A percentile compares a stretch with the other conserved stretches of the same genome.
Evolutionary conservation across 225 moss, liverwort and hornwort species (phyloP).

Genomic region (Ulota crispa): DNA sequence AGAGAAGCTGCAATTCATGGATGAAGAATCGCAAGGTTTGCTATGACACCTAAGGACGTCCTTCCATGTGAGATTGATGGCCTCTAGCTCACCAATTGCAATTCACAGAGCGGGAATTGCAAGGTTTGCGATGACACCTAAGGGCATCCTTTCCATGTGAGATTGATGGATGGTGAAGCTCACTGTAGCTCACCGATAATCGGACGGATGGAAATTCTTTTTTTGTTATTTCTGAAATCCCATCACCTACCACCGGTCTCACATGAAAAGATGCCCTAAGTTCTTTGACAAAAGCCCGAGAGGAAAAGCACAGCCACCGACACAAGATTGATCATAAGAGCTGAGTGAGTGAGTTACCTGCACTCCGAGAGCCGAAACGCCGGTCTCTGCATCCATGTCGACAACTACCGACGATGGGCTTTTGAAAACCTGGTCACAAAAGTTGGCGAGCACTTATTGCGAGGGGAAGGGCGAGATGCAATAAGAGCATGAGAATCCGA

Average conservation of each 20-base stretch:
- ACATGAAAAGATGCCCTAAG: too few relatives aligned
- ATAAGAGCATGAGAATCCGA: constrained; percentile 13
- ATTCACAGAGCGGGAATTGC: too few relatives aligned
- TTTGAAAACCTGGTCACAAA: not conserved
- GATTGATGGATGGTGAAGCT: not conserved
- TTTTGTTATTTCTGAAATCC: too few relatives aligned
- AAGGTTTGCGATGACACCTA: too few relatives aligned
- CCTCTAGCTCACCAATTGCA: too few relatives aligned
- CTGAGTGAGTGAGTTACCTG: constrained; percentile 24
- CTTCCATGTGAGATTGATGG: too few relatives aligned
- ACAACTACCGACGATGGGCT: not conserved
- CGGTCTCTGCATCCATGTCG: constrained; percentile 44
- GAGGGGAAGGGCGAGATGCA: not conserved
- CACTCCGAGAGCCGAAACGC: not conserved
- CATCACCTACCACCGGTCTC: too few relatives aligned
- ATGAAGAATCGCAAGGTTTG: not conserved
- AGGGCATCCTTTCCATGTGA: too few relatives aligned
- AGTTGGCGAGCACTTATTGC: not conserved
- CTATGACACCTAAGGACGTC: not conserved
- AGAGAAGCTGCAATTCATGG: not conserved
- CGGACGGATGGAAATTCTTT: too few relatives aligned
- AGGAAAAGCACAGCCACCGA: not conserved
- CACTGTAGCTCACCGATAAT: too few relatives aligned
- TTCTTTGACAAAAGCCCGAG: too few relatives aligned
- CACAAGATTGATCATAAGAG: not conserved